Base-by-base conservation (phyloP, 1,284 basidiomycete species). In the Meira nashicola region DNA sequence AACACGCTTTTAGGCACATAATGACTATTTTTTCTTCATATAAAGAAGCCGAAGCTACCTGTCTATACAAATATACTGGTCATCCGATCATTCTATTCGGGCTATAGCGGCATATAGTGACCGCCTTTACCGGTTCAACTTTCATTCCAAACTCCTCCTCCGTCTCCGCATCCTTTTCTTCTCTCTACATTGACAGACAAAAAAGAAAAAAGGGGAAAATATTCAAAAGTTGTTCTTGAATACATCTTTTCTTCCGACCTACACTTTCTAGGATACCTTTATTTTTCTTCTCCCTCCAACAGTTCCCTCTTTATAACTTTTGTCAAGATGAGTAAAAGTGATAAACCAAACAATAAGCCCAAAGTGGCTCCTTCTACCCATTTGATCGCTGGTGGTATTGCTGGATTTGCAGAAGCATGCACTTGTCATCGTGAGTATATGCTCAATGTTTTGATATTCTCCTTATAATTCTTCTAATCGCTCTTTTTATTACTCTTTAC, bases 381-480 rank as follows among this genome's bases (percentile, higher is more conserved):
- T 55, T 63, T 78, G 46, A 76, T 78, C 58, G 76, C 76, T 33
- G 76, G 76, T 65, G 76, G 76, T 64, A 72, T 77, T 41, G 76
- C 76, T 53, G 76, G 76, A 41, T 76, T 78, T 55, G 74, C 76
- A 44, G 76, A 78, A 60, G 76, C 76, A 50, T 73, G 70, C 62
- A 76, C 71, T 37, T 78, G 76, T 63, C 76, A 78, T 66, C 74
- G 73, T 76, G 63, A 68, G 74, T 76, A 56, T 48, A 7, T 25
- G 46, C 57, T 17, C 25, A 21, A n/a, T 2, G 17, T 8, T 48
- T 6, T 48, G 46, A 21, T 4, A 4, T 21, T 4, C 17, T 21
- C 15, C 39, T 12, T 49, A 23, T 44, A 17, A n/a, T 37, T 14
- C 33, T 21, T 43, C 53, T 56, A 33, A 15, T 7, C 21, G 28